phyloP scores from a whole-genome alignment of 2,329 filamentous ascomycete species.

The Tolypocladium paradoxum region DNA sequence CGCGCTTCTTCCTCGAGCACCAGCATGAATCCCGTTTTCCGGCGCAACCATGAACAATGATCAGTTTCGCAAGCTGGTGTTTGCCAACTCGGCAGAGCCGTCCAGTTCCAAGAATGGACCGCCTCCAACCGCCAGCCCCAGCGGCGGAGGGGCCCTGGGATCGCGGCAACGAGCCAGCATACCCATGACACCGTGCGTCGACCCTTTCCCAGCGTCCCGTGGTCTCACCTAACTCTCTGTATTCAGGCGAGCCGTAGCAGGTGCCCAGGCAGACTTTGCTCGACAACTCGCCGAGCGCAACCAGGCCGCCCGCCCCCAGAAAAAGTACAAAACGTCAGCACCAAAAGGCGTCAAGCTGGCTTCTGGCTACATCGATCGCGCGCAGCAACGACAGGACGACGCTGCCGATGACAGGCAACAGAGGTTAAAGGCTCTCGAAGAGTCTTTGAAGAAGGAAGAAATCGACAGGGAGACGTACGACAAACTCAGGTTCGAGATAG shows the following conservation, averaged over 20 bases:
- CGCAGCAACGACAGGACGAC: constrained; percentile 49
- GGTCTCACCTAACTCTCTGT: constrained; percentile 10
- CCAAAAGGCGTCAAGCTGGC: constrained; percentile 77
- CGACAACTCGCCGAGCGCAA: constrained; percentile 72
- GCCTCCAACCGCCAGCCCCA: constrained; percentile 14
- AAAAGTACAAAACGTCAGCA: constrained; percentile 66
- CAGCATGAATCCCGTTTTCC: not conserved
- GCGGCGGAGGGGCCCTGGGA: constrained; percentile 46
- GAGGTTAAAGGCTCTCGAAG: constrained; percentile 68
- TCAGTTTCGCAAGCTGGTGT: constrained; percentile 76
- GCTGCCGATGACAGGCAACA: constrained; percentile 45
- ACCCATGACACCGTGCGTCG: constrained; percentile 81
- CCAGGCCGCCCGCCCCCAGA: constrained; percentile 43
- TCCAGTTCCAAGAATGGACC: constrained; percentile 33
- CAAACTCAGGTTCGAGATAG: constrained; percentile 61
- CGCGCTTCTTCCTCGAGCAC: not conserved
- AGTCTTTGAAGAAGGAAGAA: constrained; percentile 71
- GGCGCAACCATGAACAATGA: constrained; percentile 72
- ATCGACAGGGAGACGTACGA: constrained; percentile 75
- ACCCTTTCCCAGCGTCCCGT: not conserved
- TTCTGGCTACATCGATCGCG: constrained; percentile 74
- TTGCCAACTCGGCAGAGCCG: constrained; percentile 33
- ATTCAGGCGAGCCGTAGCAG: constrained; percentile 50
- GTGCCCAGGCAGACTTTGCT: constrained; percentile 59
- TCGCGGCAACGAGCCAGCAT: constrained; percentile 72